Conservation (phyloP, 768 basidiomycete species). For the Boletellus sp. region DNA sequence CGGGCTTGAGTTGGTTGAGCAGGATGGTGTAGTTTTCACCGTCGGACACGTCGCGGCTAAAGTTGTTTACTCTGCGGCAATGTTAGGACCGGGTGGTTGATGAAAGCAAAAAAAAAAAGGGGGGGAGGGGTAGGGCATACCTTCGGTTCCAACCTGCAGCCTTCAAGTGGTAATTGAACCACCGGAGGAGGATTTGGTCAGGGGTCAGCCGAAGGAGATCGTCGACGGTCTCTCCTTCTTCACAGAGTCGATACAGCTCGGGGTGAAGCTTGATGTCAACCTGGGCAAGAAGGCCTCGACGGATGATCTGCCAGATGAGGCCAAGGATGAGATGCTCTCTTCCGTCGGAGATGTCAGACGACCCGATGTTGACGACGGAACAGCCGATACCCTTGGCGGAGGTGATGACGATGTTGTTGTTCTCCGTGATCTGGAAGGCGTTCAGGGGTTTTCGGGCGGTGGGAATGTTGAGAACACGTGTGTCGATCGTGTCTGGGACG, state of each 20-base stretch:
- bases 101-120: not conserved
- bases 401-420: conserved; percentile 99
- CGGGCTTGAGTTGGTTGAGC: conserved; percentile 92
- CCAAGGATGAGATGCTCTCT: conserved; percentile 96
- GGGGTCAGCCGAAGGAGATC: conserved; percentile 91
- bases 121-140: conserved; percentile 49
- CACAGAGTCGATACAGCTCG: conserved; percentile 91
- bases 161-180: conserved; percentile 99
- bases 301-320: conserved; percentile 98
- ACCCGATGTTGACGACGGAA: conserved; percentile 97
- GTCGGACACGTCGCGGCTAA: conserved; percentile 94
- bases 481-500: conserved; percentile 98
- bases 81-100: conserved; percentile 1
- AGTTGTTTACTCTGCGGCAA: conserved; percentile 84
- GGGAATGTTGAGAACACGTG: conserved; percentile 94
- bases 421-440: conserved; percentile 98
- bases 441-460: conserved; percentile 79
- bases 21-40: conserved; percentile 98
- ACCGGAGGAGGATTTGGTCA: conserved; percentile 94
- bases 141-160: conserved; percentile 87
- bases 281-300: conserved; percentile 86
- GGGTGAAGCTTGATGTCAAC: conserved; percentile 99
- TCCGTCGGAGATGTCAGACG: conserved; percentile 87
- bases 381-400: conserved; percentile 98
- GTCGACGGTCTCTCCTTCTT: conserved; percentile 96